Evolutionary conservation across 108 stramenopile genomes (phyloP).

Genomic region (Cyclotella kingstonii): DNA sequence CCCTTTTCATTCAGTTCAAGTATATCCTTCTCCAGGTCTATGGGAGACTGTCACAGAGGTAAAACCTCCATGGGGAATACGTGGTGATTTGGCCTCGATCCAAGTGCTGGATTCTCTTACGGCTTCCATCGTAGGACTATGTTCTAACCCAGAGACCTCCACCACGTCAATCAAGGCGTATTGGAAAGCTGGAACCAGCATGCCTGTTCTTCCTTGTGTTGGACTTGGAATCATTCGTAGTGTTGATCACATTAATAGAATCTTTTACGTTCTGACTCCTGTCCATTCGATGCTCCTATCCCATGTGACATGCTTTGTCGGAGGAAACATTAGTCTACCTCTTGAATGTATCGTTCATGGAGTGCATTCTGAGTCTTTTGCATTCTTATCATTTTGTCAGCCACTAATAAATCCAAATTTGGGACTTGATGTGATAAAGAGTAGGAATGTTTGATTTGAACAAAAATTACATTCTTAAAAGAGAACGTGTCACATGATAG

Average conservation of each 20-base stretch:
- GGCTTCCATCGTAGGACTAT: conserved; percentile 73
- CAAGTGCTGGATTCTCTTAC: conserved; percentile 57
- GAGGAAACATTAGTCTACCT: conserved; percentile 60
- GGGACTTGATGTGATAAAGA: conserved; percentile 74
- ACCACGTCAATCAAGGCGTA: background rate
- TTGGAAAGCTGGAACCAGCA: conserved; percentile 12
- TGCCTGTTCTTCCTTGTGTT: conserved; percentile 45
- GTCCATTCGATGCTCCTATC: conserved; percentile 32
- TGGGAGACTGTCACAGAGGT: conserved; percentile 18
- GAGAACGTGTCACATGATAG: conserved; percentile 7
- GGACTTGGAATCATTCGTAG: conserved; percentile 81
- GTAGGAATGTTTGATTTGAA: no score
- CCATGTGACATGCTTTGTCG: conserved; percentile 47
- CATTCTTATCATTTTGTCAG: conserved; percentile 46
- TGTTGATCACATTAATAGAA: conserved; percentile 53
- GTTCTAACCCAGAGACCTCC: conserved; percentile 23
- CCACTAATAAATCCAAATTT: conserved; percentile 16
- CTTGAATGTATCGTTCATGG: conserved; percentile 65
- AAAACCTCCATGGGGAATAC: conserved; percentile 15
- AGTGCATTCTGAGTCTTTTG: conserved; percentile 69
- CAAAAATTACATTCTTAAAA: conserved; percentile 56
- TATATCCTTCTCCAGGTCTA: conserved; percentile 28
- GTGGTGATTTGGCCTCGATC: conserved; percentile 29
- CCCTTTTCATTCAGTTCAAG: conserved; percentile 34
- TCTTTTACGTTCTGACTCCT: conserved; percentile 76